Evolutionary conservation across 2,329 filamentous ascomycete species (phyloP), one percentile per base, ranked within the genome.

Genomic region (Penicillium expansum): DNA sequence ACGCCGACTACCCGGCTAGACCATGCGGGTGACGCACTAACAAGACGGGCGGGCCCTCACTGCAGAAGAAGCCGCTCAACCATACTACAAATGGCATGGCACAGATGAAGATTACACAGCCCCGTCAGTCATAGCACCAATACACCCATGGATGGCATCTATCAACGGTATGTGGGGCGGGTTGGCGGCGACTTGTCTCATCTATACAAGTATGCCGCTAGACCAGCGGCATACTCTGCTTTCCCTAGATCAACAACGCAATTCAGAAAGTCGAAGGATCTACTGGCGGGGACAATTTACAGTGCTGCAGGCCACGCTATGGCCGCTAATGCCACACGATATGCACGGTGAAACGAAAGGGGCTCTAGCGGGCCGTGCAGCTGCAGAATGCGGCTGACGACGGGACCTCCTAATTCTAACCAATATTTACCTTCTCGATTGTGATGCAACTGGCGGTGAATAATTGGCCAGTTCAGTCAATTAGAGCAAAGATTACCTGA

Each of bases 1-100:
- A 78, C 55, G 73, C 62, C 1, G 77, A 74, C 48, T 78, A 13
- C 72, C 78, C 58, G 70, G 78, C 47, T 72, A 79, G 57, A 77
- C 76, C 0, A 55, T 78, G 8, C 69, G 75, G 2, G 60, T 72
- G 62, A 67, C 78, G 59, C 78, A 78, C 52, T 35, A 76, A 9
- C 68, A 66, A n/a, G 74, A 16, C 13, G 18, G 11, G 14, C 13
- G 18, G 11, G n/a, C 3, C 24, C 41, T 13, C 16, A 43, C 10
- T 43, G 9, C 8, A 16, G 2, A 29, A 14, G 27, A 43, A 11
- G 16, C 27, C 11, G 16, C 16, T 43, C 24, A 13, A 20, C 10
- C 10, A 39, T 16, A 9, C 4, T 14, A 11, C 29, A 10, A 11
- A 45, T 9, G 4, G 4, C 29, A 45, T 13, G n/a, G 11, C n/a